These are phyloP conservation scores for Phytophthora sansomeana DNA, from an alignment of 352 stramenopile genomes.

Conservation along the genomic window DNA sequence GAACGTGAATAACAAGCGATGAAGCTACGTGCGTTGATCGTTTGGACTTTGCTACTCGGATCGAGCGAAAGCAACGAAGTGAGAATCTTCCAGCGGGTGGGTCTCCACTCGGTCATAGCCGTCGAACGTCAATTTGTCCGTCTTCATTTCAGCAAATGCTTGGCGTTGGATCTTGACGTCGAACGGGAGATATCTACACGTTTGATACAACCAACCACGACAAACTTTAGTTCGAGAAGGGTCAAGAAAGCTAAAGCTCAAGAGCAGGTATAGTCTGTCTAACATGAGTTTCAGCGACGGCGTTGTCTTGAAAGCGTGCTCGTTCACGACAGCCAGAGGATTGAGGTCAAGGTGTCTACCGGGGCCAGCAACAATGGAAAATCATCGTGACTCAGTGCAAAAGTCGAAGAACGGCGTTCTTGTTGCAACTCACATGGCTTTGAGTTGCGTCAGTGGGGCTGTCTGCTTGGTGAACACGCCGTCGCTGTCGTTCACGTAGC, in stretches of 20 bases:
- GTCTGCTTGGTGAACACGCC: constrained; percentile 57
- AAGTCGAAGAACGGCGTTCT: background rate
- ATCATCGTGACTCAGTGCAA: constrained; percentile 11
- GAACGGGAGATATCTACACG: constrained; percentile 69
- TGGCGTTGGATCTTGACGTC: constrained; percentile 80
- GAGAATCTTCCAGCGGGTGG: constrained; percentile 69
- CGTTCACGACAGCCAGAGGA: constrained; percentile 72
- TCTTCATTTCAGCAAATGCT: constrained; percentile 80
- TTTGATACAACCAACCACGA: no score
- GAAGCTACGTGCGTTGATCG: constrained; percentile 21
- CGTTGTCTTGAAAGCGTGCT: constrained; percentile 67
- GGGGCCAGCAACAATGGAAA: background rate
- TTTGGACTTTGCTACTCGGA: constrained; percentile 2
- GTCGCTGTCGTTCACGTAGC: constrained; percentile 60
- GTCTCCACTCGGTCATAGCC: constrained; percentile 59
- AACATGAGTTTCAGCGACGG: constrained; percentile 77
- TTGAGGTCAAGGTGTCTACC: constrained; percentile 79
- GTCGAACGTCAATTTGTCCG: constrained; percentile 69
- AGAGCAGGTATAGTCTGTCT: no score
- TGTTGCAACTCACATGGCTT: constrained; percentile 67
- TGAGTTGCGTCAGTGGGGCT: constrained; percentile 58
- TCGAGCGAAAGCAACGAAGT: constrained; percentile 66
- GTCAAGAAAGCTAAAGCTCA: background rate
- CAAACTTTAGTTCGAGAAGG: constrained; percentile 1
- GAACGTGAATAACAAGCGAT: constrained; percentile 41